Conservation (phyloP, 2,329 filamentous ascomycete species). For the Fusarium newnesense region DNA sequence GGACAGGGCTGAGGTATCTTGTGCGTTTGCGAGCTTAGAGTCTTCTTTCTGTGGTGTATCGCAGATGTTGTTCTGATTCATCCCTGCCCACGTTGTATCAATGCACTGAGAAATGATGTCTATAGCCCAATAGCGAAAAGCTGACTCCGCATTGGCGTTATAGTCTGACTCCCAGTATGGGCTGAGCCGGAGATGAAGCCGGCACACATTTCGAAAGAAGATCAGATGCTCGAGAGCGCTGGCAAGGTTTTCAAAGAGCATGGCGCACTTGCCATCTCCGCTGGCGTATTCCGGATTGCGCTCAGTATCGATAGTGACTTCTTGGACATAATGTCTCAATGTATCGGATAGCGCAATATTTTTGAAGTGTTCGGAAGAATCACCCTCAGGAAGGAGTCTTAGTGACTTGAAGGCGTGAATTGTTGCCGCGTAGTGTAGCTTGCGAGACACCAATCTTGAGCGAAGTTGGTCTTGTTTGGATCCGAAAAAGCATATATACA, state of each 20-base stretch:
- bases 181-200: not conserved
- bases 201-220: not conserved
- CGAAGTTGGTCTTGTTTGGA: not conserved
- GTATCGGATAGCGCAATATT: not conserved
- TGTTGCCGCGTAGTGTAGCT: conserved; percentile 41
- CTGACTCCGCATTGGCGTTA: not conserved
- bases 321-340: not conserved
- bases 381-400: not conserved
- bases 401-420: not conserved
- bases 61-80: not conserved
- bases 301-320: conserved; percentile 10
- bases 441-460: conserved; percentile 46
- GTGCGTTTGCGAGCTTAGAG: accelerated
- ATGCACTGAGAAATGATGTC: conserved; percentile 2
- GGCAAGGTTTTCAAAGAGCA: not conserved
- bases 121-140: not conserved
- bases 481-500: too few relatives aligned
- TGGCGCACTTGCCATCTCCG: not conserved
- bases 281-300: not conserved
- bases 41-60: not conserved
- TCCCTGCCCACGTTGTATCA: not conserved
- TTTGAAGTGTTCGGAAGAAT: not conserved
- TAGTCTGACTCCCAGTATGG: not conserved
- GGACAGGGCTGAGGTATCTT: too few relatives aligned
- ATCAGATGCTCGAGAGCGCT: not conserved